Evolutionary conservation across 441 rosid species (phyloP).

Genomic region (Gossypium trilobum): DNA sequence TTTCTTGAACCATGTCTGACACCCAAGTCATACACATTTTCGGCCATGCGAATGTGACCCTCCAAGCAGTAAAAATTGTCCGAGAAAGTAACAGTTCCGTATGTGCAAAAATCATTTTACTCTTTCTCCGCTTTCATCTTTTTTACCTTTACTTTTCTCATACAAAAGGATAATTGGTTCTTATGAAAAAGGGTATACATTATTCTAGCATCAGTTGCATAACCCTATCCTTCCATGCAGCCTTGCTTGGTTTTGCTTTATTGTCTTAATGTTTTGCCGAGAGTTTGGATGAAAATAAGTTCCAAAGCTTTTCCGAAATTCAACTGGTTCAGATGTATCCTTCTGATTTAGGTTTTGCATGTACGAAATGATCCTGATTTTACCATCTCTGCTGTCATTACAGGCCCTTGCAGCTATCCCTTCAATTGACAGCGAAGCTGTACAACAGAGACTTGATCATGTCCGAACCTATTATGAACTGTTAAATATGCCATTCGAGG

Average conservation of each 20-base stretch:
- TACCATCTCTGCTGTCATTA: constrained; percentile 12
- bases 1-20: background rate
- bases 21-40: background rate
- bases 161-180: background rate
- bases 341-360: constrained; percentile 3
- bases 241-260: background rate
- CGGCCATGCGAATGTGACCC: background rate
- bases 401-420: constrained; percentile 95
- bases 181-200: background rate
- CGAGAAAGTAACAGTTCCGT: background rate
- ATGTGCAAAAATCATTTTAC: background rate
- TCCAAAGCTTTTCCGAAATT: background rate
- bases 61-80: no score
- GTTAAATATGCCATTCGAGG: constrained; percentile 95
- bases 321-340: background rate
- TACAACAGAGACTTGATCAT: constrained; percentile 68
- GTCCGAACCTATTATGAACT: constrained; percentile 86
- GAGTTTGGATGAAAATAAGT: background rate
- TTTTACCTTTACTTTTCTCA: background rate
- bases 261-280: background rate
- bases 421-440: constrained; percentile 65
- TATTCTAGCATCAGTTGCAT: background rate
- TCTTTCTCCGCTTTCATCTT: background rate
- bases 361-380: background rate
- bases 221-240: background rate